Percentiles rank a stretch among this genome's conserved stretches.
Conservation (phyloP, 164 flowering plant species). For the Berberis vulgaris region DNA sequence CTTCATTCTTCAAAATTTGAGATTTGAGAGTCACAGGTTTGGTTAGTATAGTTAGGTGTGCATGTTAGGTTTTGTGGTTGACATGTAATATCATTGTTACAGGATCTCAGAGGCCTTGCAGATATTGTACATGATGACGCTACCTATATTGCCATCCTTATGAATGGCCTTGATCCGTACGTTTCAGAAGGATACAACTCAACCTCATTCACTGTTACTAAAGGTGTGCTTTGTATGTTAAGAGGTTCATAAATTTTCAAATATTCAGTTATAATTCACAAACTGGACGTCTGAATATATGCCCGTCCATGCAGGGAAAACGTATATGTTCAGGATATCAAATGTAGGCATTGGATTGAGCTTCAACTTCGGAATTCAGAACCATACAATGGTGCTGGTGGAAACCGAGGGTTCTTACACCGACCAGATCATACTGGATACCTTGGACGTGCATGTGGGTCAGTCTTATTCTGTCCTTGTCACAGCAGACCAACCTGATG, state of each 20-base stretch:
- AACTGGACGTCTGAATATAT: not conserved
- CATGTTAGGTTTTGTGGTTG: no score
- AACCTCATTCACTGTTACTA: slow-evolving; percentile 33
- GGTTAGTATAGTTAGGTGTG: no score
- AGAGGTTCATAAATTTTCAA: no score
- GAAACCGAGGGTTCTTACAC: slow-evolving; percentile 80
- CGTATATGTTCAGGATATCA: slow-evolving; percentile 57
- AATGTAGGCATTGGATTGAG: slow-evolving; percentile 42
- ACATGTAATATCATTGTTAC: not conserved
- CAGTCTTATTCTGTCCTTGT: slow-evolving; percentile 71
- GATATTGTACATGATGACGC: no score
- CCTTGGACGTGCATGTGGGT: slow-evolving; percentile 66
- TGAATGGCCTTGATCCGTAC: slow-evolving; percentile 56
- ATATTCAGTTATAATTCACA: no score
- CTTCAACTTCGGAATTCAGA: slow-evolving; percentile 55
- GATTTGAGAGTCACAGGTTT: no score
- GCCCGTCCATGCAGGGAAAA: slow-evolving; percentile 30
- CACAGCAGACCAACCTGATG: slow-evolving; percentile 35
- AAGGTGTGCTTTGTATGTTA: slow-evolving; percentile 27
- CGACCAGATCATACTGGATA: slow-evolving; percentile 34
- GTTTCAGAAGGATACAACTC: not conserved
- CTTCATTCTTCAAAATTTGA: no score
- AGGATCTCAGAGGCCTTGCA: not conserved
- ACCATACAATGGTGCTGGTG: slow-evolving; percentile 53
- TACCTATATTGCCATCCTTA: slow-evolving; percentile 29